Evolutionary conservation across 331 rosid species (phyloP), one percentile per base, ranked within the genome.

Genomic region (Rhamnella rubrinervis): DNA sequence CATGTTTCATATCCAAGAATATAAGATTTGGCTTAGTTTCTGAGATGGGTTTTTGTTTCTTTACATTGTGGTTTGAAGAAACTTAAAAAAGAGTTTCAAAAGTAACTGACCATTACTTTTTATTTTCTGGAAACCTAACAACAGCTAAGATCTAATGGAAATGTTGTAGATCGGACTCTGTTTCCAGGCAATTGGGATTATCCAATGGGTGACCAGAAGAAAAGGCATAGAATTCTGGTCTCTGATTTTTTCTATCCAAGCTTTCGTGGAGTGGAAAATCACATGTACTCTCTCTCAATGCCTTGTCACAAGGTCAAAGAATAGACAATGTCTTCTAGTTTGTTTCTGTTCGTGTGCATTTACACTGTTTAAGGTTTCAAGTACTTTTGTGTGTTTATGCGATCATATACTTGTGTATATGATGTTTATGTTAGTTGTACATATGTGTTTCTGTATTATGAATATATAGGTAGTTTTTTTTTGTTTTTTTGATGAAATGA

Each of bases 191-290:
- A 59, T 51, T 69, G 66, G 59, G 68, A 40, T 59, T 51, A 10
- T 46, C 35, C 26, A 72, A 84, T 85, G 97, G 85, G 70, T 25
- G 85, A 85, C 78, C 72, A 67, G 37, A 80, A 51, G 56, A 76
- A 51, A 81, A 82, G 74, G 82, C 95, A 87, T 73, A 81, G 83
- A 73, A 83, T 90, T 64, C 58, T 93, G 98, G 96, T 88, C 65
- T 93, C 96, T 6, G 97, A 93, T 83, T 93, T 90, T 73, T 93
- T 93, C 87, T 93, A 88, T 82, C 98, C 97, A 67, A 90, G 85
- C 58, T 90, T 90, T 65, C 97, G 98, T 59, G 96, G 98, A 15
- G 97, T 93, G 38, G 96, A 93, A 85, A 88, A 79, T 66, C 96
- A 93, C 75, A 85, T 88, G n/a, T 93, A 93, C 72, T 80, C 95